Evolutionary conservation across 768 basidiomycete genomes (phyloP).

Genomic region (Kwoniella pini): DNA sequence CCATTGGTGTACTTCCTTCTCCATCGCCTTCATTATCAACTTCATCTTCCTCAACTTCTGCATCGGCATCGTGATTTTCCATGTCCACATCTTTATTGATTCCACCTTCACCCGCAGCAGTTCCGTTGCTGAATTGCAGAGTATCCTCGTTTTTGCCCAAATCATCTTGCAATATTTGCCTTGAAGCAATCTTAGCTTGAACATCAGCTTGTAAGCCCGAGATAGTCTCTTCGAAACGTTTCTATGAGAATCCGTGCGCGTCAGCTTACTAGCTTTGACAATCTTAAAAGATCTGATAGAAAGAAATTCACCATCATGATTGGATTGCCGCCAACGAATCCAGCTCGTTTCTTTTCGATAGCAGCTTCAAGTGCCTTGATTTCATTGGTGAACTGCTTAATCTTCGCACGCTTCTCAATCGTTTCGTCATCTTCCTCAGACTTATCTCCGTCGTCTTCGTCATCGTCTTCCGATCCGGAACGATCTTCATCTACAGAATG

Average conservation of each 20-base stretch:
- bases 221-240: constrained; percentile 50
- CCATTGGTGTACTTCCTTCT: constrained; percentile 18
- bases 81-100: not conserved
- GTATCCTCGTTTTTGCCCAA: constrained; percentile 26
- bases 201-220: constrained; percentile 42
- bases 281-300: too few species aligned
- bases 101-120: not conserved
- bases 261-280: too few species aligned
- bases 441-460: constrained; percentile 37
- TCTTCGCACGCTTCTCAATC: constrained; percentile 42
- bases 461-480: constrained; percentile 32
- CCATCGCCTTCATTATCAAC: constrained; percentile 19
- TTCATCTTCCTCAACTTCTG: constrained; percentile 6
- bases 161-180: constrained; percentile 40
- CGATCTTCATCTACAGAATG: constrained; percentile 37
- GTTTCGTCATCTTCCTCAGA: constrained; percentile 47
- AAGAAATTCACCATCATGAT: constrained; percentile 49
- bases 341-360: constrained; percentile 45
- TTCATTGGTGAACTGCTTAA: constrained; percentile 44
- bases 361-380: constrained; percentile 44
- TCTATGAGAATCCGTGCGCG: constrained; percentile 16
- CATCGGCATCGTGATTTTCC: constrained; percentile 13
- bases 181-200: constrained; percentile 35
- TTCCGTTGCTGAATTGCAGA: not conserved
- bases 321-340: constrained; percentile 44